Evolutionary conservation across 345 rosid genomes (phyloP).

Genomic region (Conringia planisiliqua): DNA sequence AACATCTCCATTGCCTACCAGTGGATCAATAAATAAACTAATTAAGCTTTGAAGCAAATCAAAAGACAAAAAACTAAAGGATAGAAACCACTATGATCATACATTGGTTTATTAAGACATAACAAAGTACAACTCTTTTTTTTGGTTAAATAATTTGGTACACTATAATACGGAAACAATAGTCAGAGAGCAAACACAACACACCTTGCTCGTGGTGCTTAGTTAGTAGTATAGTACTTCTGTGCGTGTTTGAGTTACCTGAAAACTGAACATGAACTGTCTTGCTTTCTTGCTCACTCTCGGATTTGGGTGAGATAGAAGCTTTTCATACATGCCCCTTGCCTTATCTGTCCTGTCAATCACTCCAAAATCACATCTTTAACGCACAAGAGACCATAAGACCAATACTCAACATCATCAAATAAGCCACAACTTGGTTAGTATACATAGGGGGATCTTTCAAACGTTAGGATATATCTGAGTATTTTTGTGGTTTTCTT

Average conservation of each 20-base stretch:
- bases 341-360: slow-evolving; percentile 64
- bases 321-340: slow-evolving; percentile 76
- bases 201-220: background rate
- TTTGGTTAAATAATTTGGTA: too few species aligned
- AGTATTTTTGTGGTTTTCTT: slow-evolving; percentile 9
- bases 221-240: background rate
- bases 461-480: background rate
- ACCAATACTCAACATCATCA: background rate
- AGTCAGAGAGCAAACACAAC: background rate
- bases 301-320: slow-evolving; percentile 72
- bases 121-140: background rate
- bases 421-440: background rate
- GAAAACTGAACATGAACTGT: slow-evolving; percentile 76
- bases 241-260: slow-evolving; percentile 47
- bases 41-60: background rate
- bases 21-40: background rate
- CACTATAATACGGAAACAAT: background rate
- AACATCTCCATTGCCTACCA: slow-evolving; percentile 82
- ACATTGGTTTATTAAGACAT: background rate
- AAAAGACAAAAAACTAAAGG: background rate
- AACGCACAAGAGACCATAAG: background rate
- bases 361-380: background rate
- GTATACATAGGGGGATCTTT: background rate
- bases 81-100: background rate
- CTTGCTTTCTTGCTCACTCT: slow-evolving; percentile 72